Percentiles rank a stretch among this genome's conserved stretches.
These are phyloP conservation scores for Phlegmacium glaucopus DNA, from an alignment of 768 basidiomycete species.

Conservation along the genomic window DNA sequence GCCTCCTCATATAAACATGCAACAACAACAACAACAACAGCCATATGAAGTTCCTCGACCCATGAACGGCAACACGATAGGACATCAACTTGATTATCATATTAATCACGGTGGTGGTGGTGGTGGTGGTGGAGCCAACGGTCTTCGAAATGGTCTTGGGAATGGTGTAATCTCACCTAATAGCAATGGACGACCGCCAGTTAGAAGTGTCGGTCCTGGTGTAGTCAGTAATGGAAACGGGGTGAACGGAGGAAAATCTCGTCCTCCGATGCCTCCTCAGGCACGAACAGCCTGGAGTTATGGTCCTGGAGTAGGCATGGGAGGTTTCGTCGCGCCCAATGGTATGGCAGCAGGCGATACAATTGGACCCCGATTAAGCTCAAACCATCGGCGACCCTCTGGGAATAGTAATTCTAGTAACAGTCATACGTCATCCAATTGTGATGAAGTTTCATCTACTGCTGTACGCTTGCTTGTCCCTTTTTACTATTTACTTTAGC, in stretches of 20 bases:
- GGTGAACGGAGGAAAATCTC: constrained; percentile 17
- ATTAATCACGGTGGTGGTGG: constrained; percentile 16
- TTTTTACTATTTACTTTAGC: constrained; percentile 1
- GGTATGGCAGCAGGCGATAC: constrained; percentile 37
- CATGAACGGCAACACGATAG: constrained; percentile 24
- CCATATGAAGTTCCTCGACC: constrained; percentile 5
- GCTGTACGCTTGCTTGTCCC: constrained; percentile 50
- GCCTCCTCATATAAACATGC: constrained; percentile 20
- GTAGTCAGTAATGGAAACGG: constrained; percentile 5
- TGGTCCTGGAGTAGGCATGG: constrained; percentile 56
- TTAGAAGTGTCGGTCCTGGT: constrained; percentile 23
- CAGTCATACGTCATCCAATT: constrained; percentile 52
- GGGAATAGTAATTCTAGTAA: constrained; percentile 50
- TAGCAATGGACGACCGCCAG: constrained; percentile 28
- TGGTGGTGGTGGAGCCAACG: no score
- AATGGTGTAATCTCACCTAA: constrained; percentile 28
- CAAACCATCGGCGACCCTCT: constrained; percentile 45
- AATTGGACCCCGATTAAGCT: constrained; percentile 64
- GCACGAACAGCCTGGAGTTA: constrained; percentile 64
- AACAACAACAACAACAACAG: constrained; percentile 1
- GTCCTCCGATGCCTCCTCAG: constrained; percentile 31
- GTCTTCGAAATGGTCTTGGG: constrained; percentile 24
- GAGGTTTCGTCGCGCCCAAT: constrained; percentile 35
- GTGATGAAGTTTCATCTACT: constrained; percentile 75
- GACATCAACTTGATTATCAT: constrained; percentile 13